Percentiles rank a stretch among this genome's conserved stretches.
Conservation (phyloP, 208 protist species). For the Herpetomonas tarakana region DNA sequence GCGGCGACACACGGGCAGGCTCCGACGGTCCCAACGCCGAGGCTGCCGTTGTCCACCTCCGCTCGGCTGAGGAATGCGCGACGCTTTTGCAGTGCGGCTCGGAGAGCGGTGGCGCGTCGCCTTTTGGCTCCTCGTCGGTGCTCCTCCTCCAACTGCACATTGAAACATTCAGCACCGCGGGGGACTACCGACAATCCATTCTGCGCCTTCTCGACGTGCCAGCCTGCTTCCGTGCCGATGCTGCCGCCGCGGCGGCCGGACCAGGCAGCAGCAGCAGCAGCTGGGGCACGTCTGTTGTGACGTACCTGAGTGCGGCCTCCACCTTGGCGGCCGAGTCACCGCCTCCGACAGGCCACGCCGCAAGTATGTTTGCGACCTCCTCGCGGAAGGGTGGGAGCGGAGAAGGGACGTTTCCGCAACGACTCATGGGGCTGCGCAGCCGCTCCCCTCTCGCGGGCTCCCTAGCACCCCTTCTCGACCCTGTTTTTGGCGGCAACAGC, state of each 20-base stretch:
- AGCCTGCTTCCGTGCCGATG: not conserved
- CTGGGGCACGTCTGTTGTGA: not conserved
- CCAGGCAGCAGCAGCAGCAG: not conserved
- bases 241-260: not conserved
- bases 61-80: too few relatives aligned
- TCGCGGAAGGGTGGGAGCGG: too few relatives aligned
- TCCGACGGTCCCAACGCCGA: too few relatives aligned
- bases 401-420: not conserved
- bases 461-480: conserved; percentile 26
- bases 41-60: too few relatives aligned
- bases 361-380: not conserved
- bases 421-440: not conserved
- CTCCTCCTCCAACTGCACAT: conserved; percentile 18
- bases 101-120: too few relatives aligned
- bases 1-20: too few relatives aligned
- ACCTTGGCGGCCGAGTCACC: not conserved
- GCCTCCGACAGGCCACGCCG: too few relatives aligned
- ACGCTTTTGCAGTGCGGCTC: too few relatives aligned
- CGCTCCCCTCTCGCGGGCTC: not conserved
- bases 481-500: conserved; percentile 64
- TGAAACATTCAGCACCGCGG: conserved; percentile 27
- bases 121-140: too few relatives aligned
- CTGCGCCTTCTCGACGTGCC: conserved; percentile 25
- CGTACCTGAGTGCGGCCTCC: not conserved
- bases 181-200: conserved; percentile 21